A percentile compares a stretch with the other conserved stretches of the same genome.
Conservation (phyloP, 2,329 filamentous ascomycete species). For the Exophiala dermatitidis region DNA sequence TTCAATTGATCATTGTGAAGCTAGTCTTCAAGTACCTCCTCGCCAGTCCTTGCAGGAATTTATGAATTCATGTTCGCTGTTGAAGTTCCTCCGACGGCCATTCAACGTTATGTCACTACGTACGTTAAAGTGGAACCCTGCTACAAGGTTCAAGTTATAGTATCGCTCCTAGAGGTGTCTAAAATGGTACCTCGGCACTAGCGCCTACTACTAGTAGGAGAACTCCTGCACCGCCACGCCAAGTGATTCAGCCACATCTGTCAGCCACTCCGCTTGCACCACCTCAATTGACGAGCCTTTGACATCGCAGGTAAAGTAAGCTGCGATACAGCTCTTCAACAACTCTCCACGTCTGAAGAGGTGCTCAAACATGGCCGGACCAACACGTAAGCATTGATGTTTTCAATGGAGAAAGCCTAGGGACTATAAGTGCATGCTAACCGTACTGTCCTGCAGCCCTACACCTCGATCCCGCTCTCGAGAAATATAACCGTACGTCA, state of each 20-base stretch:
- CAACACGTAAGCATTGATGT: constrained; percentile 37
- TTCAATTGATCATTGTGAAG: no score
- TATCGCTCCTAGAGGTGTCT: no score
- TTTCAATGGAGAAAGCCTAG: constrained; percentile 40
- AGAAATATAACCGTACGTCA: constrained; percentile 45
- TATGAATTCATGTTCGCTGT: no score
- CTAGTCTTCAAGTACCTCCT: no score
- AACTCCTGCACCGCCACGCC: neutral
- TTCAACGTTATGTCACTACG: no score
- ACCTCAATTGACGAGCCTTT: neutral
- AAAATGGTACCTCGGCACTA: no score
- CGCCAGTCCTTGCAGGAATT: no score
- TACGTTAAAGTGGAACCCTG: no score
- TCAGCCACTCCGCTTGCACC: neutral
- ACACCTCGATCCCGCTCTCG: constrained; percentile 40
- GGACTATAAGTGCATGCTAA: constrained; percentile 23
- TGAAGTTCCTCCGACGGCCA: no score
- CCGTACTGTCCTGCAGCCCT: constrained; percentile 32
- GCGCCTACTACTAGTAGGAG: neutral
- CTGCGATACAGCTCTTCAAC: constrained; percentile 1
- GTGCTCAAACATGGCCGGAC: constrained; percentile 44
- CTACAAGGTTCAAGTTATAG: no score
- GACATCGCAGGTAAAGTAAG: constrained; percentile 4
- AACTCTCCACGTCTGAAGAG: constrained; percentile 7
- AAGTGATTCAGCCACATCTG: neutral